These are phyloP conservation scores for Ganoderma leucocontextum DNA, from an alignment of 1,284 basidiomycete species.

Conservation along the genomic window DNA sequence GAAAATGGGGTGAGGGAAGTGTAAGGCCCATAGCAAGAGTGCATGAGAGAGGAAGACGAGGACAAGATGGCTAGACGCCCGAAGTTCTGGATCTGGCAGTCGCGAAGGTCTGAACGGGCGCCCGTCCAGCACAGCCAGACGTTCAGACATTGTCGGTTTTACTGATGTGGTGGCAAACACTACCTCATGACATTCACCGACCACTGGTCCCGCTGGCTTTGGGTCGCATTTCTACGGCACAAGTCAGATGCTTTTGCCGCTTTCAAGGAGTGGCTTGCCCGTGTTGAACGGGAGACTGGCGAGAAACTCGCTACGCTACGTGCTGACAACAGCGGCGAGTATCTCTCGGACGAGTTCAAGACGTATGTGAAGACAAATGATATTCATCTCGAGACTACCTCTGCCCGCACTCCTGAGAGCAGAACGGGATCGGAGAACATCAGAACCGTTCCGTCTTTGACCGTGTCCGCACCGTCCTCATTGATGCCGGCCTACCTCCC, in stretches of 20 bases:
- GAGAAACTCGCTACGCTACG: slow-evolving; percentile 18
- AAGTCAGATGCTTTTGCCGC: slow-evolving; percentile 21
- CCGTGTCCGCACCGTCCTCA: slow-evolving; percentile 34
- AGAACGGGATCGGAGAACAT: slow-evolving; percentile 45
- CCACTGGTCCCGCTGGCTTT: slow-evolving; percentile 10
- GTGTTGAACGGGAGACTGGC: slow-evolving; percentile 16
- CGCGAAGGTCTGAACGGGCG: too few species aligned
- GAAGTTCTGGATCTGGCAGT: too few species aligned
- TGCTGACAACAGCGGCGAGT: slow-evolving; percentile 33
- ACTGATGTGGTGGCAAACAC: slow-evolving; percentile 14
- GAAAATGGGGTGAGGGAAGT: too few species aligned
- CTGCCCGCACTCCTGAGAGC: slow-evolving; percentile 34
- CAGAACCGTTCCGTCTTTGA: slow-evolving; percentile 43
- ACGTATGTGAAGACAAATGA: slow-evolving; percentile 17
- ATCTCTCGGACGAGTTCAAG: slow-evolving; percentile 20
- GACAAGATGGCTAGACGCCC: too few species aligned
- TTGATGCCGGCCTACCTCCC: slow-evolving; percentile 39
- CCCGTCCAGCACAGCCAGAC: too few species aligned
- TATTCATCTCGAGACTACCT: slow-evolving; percentile 11
- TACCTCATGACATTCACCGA: slow-evolving; percentile 22
- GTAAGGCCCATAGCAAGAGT: too few species aligned
- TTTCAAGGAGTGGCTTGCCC: slow-evolving; percentile 18
- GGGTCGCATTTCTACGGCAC: slow-evolving; percentile 13
- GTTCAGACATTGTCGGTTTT: too few species aligned
- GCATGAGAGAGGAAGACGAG: too few species aligned